Base-by-base conservation (phyloP, 2,329 filamentous ascomycete genomes). In the Leptographium lundbergii region DNA sequence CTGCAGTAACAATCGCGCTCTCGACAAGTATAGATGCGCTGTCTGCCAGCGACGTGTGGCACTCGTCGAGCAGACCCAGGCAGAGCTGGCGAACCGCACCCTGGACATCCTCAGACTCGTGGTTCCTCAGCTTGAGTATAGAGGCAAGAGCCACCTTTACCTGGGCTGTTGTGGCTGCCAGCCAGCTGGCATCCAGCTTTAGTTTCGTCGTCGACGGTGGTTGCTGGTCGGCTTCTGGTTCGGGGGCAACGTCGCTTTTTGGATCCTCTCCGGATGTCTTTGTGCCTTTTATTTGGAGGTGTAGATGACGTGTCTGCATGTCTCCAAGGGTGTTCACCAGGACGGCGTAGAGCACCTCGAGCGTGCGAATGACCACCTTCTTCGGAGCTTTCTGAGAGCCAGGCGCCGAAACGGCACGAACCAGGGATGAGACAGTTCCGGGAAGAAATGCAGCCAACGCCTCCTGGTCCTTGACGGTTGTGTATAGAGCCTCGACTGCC, bases 361-460 rank as follows among this genome's bases (percentile, higher is more conserved):
- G 68, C 22, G 81, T 81, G 59, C 74, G 74, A 27, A 85, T 73
- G 7, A 97, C 74, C 0, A 95, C 80, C 48, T 78, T 81, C 64
- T 79, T 84, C 52, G 72, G 70, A 1, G 69, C 71, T 65, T 79
- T 82, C 52, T 76, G 73, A 13, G 80, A 78, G 48, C 80, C 81
- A 0, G 85, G 87, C 0, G 84, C 83, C 5, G 87, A 86, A 56
- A 95, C 73, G 0, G 90, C 75, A 66, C 87, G 91, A 2, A 87
- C 85, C 27, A 99, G 74, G 1, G 85, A 83, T 3, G 94, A 97
- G 0, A 96, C 82, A 0, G 89, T 89, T 11, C 91, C 90, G 0
- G 95, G 94, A 50, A 97, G 77, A 67, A 99, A 94, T 62, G 82
- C 91, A 11, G 90, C 89, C 59, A 95, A 75, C 2, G 88, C 83